Base-by-base conservation (phyloP, 23 red algal species). In the Agarophyton chilense region DNA sequence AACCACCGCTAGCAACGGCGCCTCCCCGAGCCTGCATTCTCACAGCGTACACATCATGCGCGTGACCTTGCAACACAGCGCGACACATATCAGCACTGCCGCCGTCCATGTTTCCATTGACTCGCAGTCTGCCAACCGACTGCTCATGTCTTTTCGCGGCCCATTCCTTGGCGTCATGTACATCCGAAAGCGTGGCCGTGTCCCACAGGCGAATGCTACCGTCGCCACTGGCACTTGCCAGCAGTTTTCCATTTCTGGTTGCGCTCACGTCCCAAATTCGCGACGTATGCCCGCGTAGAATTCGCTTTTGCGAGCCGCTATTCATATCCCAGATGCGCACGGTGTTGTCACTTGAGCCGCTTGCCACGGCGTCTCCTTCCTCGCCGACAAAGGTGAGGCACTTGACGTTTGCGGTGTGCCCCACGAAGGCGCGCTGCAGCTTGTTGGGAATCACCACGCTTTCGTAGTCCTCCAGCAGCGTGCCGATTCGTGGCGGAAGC, bases 201-300 rank as follows among this genome's bases (percentile, higher is more conserved):
- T 93, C 87, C 97, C 97, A 99, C 49, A 99, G 47, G 32, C 93
- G 86, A 31, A 99, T 78, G 28, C 57, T 86, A 5, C 97, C 93
- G 63, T 99, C 97, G 33, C 87, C 97, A 71, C 81, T 86, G 24
- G 81, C 93, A 21, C 74, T 90, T 35, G 93, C 93, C 31, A 99
- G 81, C 78, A 93, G 51, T 40, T 65, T 61, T 12, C 97, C 97
- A 62, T 82, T 89, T 14, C 72, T 85, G 29, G 93, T 92, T 8
- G 92, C 77, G 62, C 79, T 83, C 4, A 99, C 46, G 54, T 99
- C 97, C 97, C 97, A 99, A 22, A 99, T 78, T 41, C 97, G 84
- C 34, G 97, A 92, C 22, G 82, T 78, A 72, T 99, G 97, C 4
- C 93, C 97, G 25, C 79, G 57, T 39, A 99, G 74, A 80, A 83